Conservation (phyloP, 495 filamentous ascomycete genomes). For the Neurospora sp. region DNA sequence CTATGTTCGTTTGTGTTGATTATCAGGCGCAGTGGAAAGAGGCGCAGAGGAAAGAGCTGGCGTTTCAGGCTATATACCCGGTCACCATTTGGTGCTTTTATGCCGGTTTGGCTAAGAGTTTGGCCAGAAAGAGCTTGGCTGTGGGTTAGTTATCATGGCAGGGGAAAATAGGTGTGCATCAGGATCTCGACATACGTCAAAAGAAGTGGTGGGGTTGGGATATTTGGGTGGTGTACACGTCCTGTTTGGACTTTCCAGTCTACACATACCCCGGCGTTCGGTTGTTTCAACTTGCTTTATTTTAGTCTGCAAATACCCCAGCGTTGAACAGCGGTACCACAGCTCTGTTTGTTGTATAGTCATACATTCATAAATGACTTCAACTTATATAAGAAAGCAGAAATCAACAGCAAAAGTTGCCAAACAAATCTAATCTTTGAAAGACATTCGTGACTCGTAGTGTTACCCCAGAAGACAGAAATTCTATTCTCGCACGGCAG, state of each 20-base stretch:
- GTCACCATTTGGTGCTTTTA: not conserved
- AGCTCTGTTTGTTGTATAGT: not conserved
- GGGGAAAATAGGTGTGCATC: not conserved
- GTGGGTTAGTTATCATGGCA: not conserved
- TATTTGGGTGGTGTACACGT: not conserved
- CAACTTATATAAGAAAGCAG: not conserved
- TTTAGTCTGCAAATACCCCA: not conserved
- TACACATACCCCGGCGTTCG: not conserved
- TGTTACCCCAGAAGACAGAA: no score
- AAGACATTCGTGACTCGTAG: not conserved
- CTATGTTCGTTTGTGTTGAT: no score
- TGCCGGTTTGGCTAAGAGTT: not conserved
- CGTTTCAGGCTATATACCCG: not conserved
- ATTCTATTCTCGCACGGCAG: no score
- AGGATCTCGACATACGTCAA: not conserved
- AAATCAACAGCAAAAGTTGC: not conserved
- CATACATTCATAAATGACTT: not conserved
- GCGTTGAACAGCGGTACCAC: not conserved
- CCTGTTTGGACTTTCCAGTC: not conserved
- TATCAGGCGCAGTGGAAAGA: no score
- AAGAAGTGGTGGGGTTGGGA: no score
- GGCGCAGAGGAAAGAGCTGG: not conserved
- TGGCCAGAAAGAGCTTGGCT: not conserved
- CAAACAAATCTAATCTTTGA: not conserved
- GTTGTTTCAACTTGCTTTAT: not conserved